Evolutionary conservation across 352 stramenopile species (phyloP), one percentile per base, ranked within the genome.

Genomic region (Globisporangium spinosum): DNA sequence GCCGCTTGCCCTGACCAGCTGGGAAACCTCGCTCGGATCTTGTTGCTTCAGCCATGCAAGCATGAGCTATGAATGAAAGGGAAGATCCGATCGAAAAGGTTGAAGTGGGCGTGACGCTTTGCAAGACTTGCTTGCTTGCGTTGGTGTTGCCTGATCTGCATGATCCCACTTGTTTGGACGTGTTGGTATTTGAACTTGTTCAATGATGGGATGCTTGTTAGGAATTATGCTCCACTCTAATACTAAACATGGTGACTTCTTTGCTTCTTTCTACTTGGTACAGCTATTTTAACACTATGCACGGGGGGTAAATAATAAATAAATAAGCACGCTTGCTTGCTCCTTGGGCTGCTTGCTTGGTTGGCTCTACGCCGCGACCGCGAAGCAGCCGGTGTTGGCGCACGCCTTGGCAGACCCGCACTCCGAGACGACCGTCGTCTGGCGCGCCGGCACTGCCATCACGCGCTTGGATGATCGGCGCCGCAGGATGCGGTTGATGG

Each of bases 401-500:
- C 45, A 63, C 3, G 35, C 40, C 53, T 54, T 58, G 35, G 63
- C 7, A 5, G 57, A 59, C 1, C 34, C 59, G 58, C 65, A 66
- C 45, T 70, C 74, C 35, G 54, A 67, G 8, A 40, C 35, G 43
- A 34, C 59, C 3, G 67, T 75, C 71, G 45, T 53, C 35, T 60
- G 40, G 55, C 17, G 54, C 62, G 32, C 56, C n/a, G 64, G 61
- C 23, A 80, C 70, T 1, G 78, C 76, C 78, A 86, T 83, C 15
- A 86, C 72, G 65, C 78, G 76, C 67, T 82, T 82, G 34, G 79
- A 79, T 25, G 73, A 72, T 13, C 72, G 70, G 5, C 76, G 76
- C 15, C 76, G 79, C 62, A 86, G 74, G 40, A 86, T 73, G 45
- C 72, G 70, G 67, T 86, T 77, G 63, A 83, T 75, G 64, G 78